Base-by-base conservation (phyloP, 2,329 filamentous ascomycete genomes). In the Fusarium siculi region DNA sequence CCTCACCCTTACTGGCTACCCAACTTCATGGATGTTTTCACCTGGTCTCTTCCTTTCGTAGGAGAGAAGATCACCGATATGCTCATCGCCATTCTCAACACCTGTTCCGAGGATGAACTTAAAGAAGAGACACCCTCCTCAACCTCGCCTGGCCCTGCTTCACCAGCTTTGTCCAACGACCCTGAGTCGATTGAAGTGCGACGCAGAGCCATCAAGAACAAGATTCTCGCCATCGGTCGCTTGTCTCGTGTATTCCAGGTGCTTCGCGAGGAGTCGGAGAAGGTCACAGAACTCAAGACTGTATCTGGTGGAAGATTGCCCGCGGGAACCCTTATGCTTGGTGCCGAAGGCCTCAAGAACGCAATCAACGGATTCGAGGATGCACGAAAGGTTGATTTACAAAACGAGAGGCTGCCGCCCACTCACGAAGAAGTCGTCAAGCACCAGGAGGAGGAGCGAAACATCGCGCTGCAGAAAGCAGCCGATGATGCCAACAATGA, bases 1-100 rank as follows among this genome's bases (percentile, higher is more conserved):
- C 96, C 96, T 39, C 96, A 99, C 82, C 96, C 96, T 11, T 99
- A 99, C 87, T 99, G 96, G 96, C 90, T 99, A 54, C 96, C 96
- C 62, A 99, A 99, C 86, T 99, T 99, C 81, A 99, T 99, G 96
- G 96, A 99, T 80, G 96, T 99, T 72, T 99, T 99, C 81, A 99
- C 96, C n/a, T 99, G 96, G 96, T 99, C 96, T 39, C 87, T 99
- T 68, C 96, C 96, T 1, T 99, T 99, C 84, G 96, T 99, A 30
- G 96, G 96, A 71, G 96, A 99, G 84, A 99, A 99, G 89, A 95
- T 99, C 80, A 98, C 96, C 23, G 96, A 99, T 80, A 99, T 99
- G 96, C 91, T 99, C 74, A 98, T 99, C 81, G 96, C 95, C 46
- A 99, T 99, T 79, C 87, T 99, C 77, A 98, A 97, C 86, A 98